These are phyloP conservation scores for Combretum micranthum DNA, from an alignment of 345 rosid species.

Conservation along the genomic window DNA sequence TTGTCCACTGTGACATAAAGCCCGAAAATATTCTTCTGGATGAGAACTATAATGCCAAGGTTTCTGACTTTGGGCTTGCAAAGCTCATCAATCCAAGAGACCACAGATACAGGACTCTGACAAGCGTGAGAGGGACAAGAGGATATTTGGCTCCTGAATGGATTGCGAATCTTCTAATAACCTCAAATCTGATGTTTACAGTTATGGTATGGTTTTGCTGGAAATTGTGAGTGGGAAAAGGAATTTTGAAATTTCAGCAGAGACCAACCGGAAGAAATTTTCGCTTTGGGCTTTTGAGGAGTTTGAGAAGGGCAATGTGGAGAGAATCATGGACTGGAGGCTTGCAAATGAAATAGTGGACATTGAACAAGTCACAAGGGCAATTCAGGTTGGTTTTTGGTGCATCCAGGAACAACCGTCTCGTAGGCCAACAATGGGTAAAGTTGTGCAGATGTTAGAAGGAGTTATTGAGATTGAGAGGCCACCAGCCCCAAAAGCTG, in stretches of 20 bases:
- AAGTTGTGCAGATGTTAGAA: constrained; percentile 53
- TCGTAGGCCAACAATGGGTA: constrained; percentile 52
- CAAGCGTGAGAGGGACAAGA: constrained; percentile 35
- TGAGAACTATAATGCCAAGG: constrained; percentile 38
- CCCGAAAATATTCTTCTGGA: constrained; percentile 61
- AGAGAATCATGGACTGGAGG: constrained; percentile 30
- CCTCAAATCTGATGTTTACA: constrained; percentile 52
- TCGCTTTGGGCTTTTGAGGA: constrained; percentile 57
- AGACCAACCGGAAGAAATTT: constrained; percentile 39
- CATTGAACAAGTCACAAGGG: constrained; percentile 38
- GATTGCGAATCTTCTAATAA: constrained; percentile 40
- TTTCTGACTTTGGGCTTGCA: constrained; percentile 53
- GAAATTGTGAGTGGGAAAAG: constrained; percentile 48
- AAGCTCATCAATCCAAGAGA: constrained; percentile 31
- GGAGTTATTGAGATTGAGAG: constrained; percentile 38
- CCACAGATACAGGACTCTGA: constrained; percentile 18
- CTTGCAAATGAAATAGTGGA: constrained; percentile 27
- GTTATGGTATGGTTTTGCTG: constrained; percentile 55
- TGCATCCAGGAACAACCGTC: constrained; percentile 53
- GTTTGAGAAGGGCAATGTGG: constrained; percentile 34
- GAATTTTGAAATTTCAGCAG: constrained; percentile 34
- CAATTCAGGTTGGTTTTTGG: constrained; percentile 41
- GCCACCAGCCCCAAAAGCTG: constrained; percentile 43
- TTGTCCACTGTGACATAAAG: constrained; percentile 45
- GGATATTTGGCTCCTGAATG: constrained; percentile 57